phyloP scores from a whole-genome alignment of 2,329 filamentous ascomycete species.

The Epicoccum nigrum region DNA sequence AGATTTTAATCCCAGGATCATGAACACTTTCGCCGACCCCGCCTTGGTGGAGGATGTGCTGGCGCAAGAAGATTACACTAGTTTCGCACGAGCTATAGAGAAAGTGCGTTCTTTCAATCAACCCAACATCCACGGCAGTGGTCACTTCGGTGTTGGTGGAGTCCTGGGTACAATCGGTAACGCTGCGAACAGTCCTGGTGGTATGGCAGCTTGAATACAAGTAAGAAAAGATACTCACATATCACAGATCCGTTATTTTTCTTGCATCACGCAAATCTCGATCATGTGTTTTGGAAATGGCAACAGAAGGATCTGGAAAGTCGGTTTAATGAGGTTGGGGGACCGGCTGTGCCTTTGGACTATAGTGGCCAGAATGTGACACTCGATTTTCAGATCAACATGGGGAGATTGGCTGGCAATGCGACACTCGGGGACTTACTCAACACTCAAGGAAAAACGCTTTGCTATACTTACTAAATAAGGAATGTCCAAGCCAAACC shows the following conservation, averaged over 20 bases:
- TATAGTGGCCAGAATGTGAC: constrained; percentile 38
- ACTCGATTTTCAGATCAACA: constrained; percentile 39
- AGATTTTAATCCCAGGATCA: constrained; percentile 38
- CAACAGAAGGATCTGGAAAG: no score
- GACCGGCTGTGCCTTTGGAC: constrained; percentile 23
- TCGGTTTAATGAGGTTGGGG: constrained; percentile 31
- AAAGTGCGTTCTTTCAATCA: not conserved
- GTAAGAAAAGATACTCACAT: not conserved
- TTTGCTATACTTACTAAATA: constrained; percentile 34
- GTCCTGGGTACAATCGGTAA: constrained; percentile 42
- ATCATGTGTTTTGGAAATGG: no score
- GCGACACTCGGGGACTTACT: constrained; percentile 38
- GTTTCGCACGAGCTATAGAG: constrained; percentile 37
- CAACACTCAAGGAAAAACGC: constrained; percentile 27
- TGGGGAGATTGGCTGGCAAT: constrained; percentile 37
- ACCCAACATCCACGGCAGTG: constrained; percentile 43
- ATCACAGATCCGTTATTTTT: constrained; percentile 25
- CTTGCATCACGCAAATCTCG: no score
- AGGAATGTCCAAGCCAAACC: no score
- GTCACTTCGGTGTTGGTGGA: constrained; percentile 47
- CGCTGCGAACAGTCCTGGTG: constrained; percentile 43
- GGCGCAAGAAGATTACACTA: constrained; percentile 32
- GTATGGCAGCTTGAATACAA: not conserved
- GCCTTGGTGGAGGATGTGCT: constrained; percentile 30
- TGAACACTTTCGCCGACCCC: constrained; percentile 29